Base-by-base conservation (phyloP, 306 rosid genomes). In the Casuarina equisetifolia region DNA sequence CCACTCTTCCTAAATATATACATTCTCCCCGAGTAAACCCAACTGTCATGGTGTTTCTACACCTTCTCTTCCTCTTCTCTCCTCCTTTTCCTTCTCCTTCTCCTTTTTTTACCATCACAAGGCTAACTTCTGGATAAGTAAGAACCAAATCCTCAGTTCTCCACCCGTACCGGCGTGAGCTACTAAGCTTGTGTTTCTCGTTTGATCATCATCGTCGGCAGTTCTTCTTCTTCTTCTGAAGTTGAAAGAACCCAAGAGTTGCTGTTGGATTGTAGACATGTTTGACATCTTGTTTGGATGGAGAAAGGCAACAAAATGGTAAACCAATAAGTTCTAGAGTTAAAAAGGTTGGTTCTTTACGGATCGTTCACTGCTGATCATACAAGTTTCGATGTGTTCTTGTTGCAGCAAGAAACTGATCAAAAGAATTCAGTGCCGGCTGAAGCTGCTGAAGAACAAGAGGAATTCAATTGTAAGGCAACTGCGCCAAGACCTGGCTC, bases 271-370 rank as follows among this genome's bases (percentile, higher is more conserved):
- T 78, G 3, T 72, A 79, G 84, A 81, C 72, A 94, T 92, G 98
- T 92, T 94, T 80, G 92, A 72, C 76, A 38, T 84, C 80, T 76
- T 92, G 40, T 90, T 92, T 64, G 97, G 96, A 10, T 94, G 98
- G 97, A 73, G 92, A 74, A 92, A 90, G 69, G 98, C 97, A 80
- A 90, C 96, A 0, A 92, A 86, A 84, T 94, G 98, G 98, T 94
- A 89, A 76, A 9, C 48, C 11, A 59, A 25, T n/a, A 16, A 53
- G 3, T 50, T 68, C 2, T 25, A 38, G 54, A 10, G 13, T 73
- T 25, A 13, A 72, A 67, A 68, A 0, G 9, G 39, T 58, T 2
- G 38, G 76, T 53, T 36, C 42, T 38, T 40, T 78, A 64, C 5
- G 13, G 61, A 10, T 35, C 57, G 62, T 38, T 5, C 12, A 40